These are phyloP conservation scores for Tubosaeta brunneosetosa DNA, from an alignment of 768 basidiomycete species.

Conservation along the genomic window DNA sequence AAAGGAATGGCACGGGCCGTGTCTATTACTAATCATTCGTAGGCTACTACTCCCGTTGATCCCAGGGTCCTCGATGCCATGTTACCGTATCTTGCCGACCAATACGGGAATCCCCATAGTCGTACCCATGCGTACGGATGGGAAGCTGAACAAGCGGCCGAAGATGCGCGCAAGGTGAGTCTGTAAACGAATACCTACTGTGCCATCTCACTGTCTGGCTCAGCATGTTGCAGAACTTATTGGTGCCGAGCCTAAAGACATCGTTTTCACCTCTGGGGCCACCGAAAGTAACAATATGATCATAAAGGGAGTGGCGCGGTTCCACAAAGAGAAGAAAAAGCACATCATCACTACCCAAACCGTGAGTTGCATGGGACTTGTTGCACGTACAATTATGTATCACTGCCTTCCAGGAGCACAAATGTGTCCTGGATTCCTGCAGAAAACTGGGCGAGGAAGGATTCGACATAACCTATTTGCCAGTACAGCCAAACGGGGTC, in stretches of 20 bases:
- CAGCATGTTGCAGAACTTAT: conserved; percentile 90
- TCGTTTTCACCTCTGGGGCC: conserved; percentile 96
- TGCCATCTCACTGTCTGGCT: not conserved
- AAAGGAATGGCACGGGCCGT: not conserved
- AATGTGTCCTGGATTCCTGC: conserved; percentile 98
- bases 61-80: conserved; percentile 95
- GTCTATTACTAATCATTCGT: conserved; percentile 7
- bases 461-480: conserved; percentile 97
- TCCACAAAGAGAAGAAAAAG: conserved; percentile 88
- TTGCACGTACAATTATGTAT: not conserved
- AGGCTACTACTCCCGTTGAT: conserved; percentile 98
- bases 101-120: conserved; percentile 97
- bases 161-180: conserved; percentile 78
- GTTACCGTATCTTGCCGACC: conserved; percentile 92
- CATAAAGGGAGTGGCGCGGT: conserved; percentile 94
- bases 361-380: conserved; percentile 39
- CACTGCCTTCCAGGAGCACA: conserved; percentile 72
- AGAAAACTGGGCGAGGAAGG: conserved; percentile 94
- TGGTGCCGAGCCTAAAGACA: conserved; percentile 92
- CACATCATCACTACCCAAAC: conserved; percentile 96
- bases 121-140: conserved; percentile 98
- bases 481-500: conserved; percentile 82
- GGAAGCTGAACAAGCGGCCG: conserved; percentile 96
- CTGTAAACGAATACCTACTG: conserved; percentile 6
- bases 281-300: conserved; percentile 98